phyloP scores from a whole-genome alignment of 768 basidiomycete genomes.

The Leucosporidium creatinivorum region DNA sequence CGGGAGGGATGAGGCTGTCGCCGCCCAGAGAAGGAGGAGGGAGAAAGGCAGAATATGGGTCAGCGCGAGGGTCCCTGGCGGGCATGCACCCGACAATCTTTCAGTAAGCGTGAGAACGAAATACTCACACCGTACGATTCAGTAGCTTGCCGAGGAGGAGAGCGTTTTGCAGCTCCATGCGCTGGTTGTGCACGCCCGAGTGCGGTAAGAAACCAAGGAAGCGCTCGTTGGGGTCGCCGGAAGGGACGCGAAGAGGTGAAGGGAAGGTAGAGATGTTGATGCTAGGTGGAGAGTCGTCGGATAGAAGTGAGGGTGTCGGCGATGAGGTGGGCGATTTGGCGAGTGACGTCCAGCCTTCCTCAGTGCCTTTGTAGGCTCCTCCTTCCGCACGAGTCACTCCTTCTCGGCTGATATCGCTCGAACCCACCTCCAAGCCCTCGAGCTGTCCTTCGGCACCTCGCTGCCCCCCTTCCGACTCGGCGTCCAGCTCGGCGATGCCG shows the following conservation, averaged over 20 bases:
- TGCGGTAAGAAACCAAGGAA: constrained; percentile 74
- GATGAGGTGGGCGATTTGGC: background rate
- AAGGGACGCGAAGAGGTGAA: background rate
- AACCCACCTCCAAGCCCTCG: too few species aligned
- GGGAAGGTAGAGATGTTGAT: constrained; percentile 16
- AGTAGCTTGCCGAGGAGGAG: constrained; percentile 59
- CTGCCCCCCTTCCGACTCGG: background rate
- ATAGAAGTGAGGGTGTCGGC: background rate
- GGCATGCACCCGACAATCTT: too few species aligned
- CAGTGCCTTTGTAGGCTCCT: too few species aligned
- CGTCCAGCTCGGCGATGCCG: background rate
- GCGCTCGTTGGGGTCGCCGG: constrained; percentile 40
- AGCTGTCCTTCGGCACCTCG: background rate
- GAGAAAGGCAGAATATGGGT: too few species aligned
- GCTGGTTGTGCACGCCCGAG: constrained; percentile 76
- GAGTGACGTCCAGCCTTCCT: background rate
- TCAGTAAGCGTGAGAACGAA: background rate
- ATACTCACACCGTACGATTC: constrained; percentile 49
- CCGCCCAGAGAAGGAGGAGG: background rate
- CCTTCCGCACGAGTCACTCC: too few species aligned
- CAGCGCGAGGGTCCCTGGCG: background rate
- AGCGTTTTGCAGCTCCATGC: constrained; percentile 74
- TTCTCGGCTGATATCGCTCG: too few species aligned
- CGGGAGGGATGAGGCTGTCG: constrained; percentile 55
- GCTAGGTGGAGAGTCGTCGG: background rate